phyloP scores from a whole-genome alignment of 2,329 filamentous ascomycete species.

The Zymoseptoria ardabiliae region DNA sequence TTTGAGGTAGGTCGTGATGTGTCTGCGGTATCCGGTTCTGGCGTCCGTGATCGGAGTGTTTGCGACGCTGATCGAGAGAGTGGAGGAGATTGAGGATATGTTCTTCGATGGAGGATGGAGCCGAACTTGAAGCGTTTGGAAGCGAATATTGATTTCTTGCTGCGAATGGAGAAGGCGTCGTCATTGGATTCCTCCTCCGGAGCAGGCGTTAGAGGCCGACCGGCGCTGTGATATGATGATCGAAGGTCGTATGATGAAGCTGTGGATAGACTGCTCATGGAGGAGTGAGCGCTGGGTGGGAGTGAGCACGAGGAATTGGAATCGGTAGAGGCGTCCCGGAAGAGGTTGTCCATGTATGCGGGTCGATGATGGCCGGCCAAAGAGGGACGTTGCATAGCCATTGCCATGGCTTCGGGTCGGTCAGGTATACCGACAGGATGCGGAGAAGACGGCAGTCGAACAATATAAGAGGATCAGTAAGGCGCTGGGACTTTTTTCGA shows the following conservation, averaged over 20 bases:
- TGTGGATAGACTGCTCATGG: constrained; percentile 24
- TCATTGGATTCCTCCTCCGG: constrained; percentile 17
- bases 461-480: neutral
- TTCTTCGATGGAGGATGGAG: constrained; percentile 20
- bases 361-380: constrained; percentile 19
- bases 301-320: neutral
- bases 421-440: neutral
- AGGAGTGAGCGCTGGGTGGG: constrained; percentile 19
- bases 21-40: neutral
- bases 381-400: constrained; percentile 19
- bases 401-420: constrained; percentile 17
- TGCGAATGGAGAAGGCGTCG: constrained; percentile 16
- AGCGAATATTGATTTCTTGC: constrained; percentile 18
- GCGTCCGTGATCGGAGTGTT: neutral
- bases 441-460: neutral
- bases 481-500: neutral
- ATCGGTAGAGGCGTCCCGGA: constrained; percentile 17
- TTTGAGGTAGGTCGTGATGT: constrained; percentile 8
- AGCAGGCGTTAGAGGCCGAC: constrained; percentile 22
- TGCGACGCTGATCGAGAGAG: neutral
- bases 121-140: constrained; percentile 17
- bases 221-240: constrained; percentile 10
- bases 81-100: constrained; percentile 18
- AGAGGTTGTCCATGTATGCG: constrained; percentile 27
- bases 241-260: constrained; percentile 17